phyloP scores from a whole-genome alignment of 1,284 basidiomycete species.

The Ustilago cynodontis region DNA sequence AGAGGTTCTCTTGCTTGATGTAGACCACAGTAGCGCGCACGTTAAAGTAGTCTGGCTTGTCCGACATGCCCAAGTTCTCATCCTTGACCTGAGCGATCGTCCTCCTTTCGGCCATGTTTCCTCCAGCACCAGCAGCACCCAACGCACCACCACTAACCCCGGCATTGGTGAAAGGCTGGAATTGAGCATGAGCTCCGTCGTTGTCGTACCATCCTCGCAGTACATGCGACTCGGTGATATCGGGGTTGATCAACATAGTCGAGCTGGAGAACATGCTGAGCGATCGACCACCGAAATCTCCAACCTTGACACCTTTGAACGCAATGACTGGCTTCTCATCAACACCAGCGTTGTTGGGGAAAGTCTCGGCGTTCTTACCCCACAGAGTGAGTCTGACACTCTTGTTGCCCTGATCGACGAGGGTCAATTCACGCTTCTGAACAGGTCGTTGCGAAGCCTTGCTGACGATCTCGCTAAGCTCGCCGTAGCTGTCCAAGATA shows the following conservation, averaged over 20 bases:
- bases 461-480: constrained; percentile 64
- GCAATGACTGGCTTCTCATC: constrained; percentile 73
- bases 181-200: constrained; percentile 56
- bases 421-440: constrained; percentile 71
- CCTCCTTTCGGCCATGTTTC: constrained; percentile 71
- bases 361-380: constrained; percentile 94
- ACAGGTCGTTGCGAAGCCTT: constrained; percentile 68
- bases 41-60: constrained; percentile 84
- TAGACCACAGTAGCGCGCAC: constrained; percentile 89
- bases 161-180: constrained; percentile 71
- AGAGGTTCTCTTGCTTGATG: constrained; percentile 86
- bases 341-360: constrained; percentile 68
- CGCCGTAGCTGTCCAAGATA: constrained; percentile 63
- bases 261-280: constrained; percentile 80
- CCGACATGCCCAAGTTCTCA: constrained; percentile 80
- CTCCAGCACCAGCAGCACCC: constrained; percentile 69
- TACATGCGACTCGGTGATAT: constrained; percentile 85
- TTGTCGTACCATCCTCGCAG: constrained; percentile 86
- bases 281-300: constrained; percentile 85
- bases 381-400: constrained; percentile 90
- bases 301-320: constrained; percentile 94
- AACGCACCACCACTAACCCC: constrained; percentile 50
- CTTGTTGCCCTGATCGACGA: constrained; percentile 87
- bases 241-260: constrained; percentile 78
- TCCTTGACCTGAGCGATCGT: constrained; percentile 87